Conservation (phyloP, 371 early-diverging fungal species). For the Umbelopsis sp. region DNA sequence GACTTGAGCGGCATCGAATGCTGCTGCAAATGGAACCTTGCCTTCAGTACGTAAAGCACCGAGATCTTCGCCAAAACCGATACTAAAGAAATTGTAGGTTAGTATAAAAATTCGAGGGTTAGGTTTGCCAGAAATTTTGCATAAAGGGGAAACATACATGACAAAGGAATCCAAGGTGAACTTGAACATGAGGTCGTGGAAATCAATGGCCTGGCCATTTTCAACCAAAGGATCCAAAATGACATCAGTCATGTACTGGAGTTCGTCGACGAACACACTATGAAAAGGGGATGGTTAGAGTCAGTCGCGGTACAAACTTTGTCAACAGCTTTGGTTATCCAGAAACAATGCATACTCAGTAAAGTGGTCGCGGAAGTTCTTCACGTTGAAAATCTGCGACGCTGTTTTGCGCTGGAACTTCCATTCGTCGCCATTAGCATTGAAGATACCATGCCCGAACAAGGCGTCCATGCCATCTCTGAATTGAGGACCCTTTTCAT, state of each 20-base stretch:
- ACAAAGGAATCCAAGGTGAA: conserved; percentile 63
- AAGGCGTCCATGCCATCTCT: conserved; percentile 21
- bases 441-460: conserved; percentile 38
- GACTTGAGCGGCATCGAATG: conserved; percentile 54
- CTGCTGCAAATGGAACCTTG: conserved; percentile 51
- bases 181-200: conserved; percentile 49
- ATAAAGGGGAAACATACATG: conserved; percentile 32
- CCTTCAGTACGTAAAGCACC: conserved; percentile 27
- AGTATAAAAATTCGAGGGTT: neutral
- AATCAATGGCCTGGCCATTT: conserved; percentile 32
- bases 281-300: conserved; percentile 10
- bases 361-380: conserved; percentile 53
- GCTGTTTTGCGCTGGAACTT: conserved; percentile 41
- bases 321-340: neutral
- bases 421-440: conserved; percentile 36
- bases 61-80: conserved; percentile 47
- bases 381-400: conserved; percentile 50
- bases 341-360: conserved; percentile 26
- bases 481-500: conserved; percentile 29
- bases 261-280: conserved; percentile 57
- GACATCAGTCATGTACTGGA: conserved; percentile 30
- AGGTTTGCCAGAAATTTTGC: too few relatives aligned
- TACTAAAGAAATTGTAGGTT: conserved; percentile 17
- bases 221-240: conserved; percentile 44
- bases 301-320: conserved; percentile 20